Conservation (phyloP, 345 rosid species). For the Populus nigra region DNA sequence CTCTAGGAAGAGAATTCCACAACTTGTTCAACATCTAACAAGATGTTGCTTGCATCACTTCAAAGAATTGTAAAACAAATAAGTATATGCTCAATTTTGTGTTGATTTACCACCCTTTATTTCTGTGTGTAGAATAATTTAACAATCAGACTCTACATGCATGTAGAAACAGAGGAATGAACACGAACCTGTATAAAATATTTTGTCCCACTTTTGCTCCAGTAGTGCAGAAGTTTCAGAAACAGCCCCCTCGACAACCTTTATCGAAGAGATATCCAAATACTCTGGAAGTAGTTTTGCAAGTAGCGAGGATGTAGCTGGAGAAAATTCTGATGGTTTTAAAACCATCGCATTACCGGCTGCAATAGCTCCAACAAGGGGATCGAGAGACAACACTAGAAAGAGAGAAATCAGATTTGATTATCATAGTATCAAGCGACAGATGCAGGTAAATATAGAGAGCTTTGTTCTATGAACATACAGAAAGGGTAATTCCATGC, state of each 20-base stretch:
- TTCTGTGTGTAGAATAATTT: not conserved
- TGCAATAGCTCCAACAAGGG: conserved; percentile 88
- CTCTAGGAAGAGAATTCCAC: not conserved
- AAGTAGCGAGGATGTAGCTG: conserved; percentile 68
- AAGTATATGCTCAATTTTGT: not conserved
- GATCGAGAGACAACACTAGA: conserved; percentile 85
- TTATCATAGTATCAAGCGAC: not conserved
- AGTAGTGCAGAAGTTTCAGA: conserved; percentile 69
- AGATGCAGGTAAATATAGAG: not conserved
- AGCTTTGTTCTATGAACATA: conserved; percentile 36
- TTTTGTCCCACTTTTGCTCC: conserved; percentile 98
- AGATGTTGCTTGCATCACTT: not conserved
- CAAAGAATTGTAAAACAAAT: not conserved
- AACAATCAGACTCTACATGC: not conserved
- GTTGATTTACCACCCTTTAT: not conserved
- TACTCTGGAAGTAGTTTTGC: conserved; percentile 59
- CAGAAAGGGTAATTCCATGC: conserved; percentile 95
- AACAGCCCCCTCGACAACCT: conserved; percentile 82
- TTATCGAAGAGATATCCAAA: conserved; percentile 63
- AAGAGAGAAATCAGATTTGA: conserved; percentile 14
- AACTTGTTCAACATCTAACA: not conserved
- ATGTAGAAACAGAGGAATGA: conserved; percentile 6
- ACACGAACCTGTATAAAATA: conserved; percentile 81
- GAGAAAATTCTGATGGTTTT: conserved; percentile 93
- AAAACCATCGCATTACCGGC: conserved; percentile 88